Conservation (phyloP, 2,329 filamentous ascomycete species). For the Penicillium occitanis region DNA sequence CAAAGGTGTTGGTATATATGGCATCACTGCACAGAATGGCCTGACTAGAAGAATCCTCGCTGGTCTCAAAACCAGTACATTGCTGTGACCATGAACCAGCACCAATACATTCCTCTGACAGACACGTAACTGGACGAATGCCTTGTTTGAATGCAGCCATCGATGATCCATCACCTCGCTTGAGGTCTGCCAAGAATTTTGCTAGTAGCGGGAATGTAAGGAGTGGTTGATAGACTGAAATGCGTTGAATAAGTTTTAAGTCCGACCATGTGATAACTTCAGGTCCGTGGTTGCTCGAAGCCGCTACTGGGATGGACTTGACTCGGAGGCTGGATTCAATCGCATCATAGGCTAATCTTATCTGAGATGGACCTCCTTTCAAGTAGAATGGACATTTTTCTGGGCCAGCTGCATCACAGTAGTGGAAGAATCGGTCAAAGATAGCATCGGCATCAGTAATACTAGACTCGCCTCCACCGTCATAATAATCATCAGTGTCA, state of each 20-base stretch:
- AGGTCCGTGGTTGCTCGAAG: conserved; percentile 32
- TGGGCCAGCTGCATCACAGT: conserved; percentile 33
- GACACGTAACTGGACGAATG: conserved; percentile 29
- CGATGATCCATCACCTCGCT: conserved; percentile 28
- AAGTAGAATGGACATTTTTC: conserved; percentile 34
- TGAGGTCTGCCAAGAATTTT: conserved; percentile 28
- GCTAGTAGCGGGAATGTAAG: conserved; percentile 32
- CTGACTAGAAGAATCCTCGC: conserved; percentile 30
- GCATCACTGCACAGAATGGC: conserved; percentile 37
- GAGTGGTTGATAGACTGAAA: conserved; percentile 36
- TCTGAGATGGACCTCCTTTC: conserved; percentile 29
- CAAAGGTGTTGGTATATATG: conserved; percentile 26
- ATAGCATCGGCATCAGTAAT: conserved; percentile 38
- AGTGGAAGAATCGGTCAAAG: conserved; percentile 35
- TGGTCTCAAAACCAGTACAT: conserved; percentile 30
- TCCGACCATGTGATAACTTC: conserved; percentile 40
- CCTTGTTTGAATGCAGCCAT: conserved; percentile 35
- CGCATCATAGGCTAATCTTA: conserved; percentile 28
- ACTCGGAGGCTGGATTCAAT: conserved; percentile 31
- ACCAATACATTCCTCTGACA: conserved; percentile 30
- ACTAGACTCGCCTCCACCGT: conserved; percentile 26
- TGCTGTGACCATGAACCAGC: conserved; percentile 34
- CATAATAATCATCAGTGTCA: conserved; percentile 38
- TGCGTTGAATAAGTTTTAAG: conserved; percentile 32
- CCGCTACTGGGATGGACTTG: conserved; percentile 31